Base-by-base conservation (phyloP, 2,329 filamentous ascomycete species). In the Cercospora zeae-maydis region DNA sequence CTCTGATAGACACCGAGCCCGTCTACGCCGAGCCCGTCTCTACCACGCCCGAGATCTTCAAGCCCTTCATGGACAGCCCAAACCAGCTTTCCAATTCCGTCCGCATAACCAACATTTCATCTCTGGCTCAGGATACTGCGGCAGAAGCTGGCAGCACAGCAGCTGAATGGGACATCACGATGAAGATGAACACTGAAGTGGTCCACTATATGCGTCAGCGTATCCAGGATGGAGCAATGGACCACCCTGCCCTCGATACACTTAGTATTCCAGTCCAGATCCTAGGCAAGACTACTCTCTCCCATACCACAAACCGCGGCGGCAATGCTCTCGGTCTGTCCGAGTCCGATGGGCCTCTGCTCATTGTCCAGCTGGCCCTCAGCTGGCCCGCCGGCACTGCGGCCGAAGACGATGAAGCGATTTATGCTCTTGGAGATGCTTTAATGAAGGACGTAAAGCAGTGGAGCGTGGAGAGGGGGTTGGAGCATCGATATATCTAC, bases 311-410 rank as follows among this genome's bases (percentile, higher is more conserved):
- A 11, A 52, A 47, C 4, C 56, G 59, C n/a, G 63, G 63, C 49
- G 63, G 63, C 19, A 66, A 66, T 45, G 58, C 61, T 24, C 64
- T 66, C 11, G 64, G 64, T 1, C 36, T 66, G 8, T 24, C 24
- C 21, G 27, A 31, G 1, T 21, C 49, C 21, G 42, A 62, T 14
- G 61, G 61, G 14, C 59, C 65, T 8, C 49, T 66, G n/a, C 24
- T 61, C n/a, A 19, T 66, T 31, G 54, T 61, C 33, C 34, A 34
- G 4, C 11, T 66, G 5, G 24, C 37, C 13, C 16, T 61, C 11
- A 39, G 24, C 37, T 66, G 64, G 64, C 42, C 36, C 6, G 63
- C 62, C 16, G 37, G 54, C 2, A 19, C 39, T n/a, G 30, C 54
- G 3, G 45, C 33, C 1, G 36, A 24, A 11, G 61, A 63, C 13